phyloP scores from a whole-genome alignment of 2,329 filamentous ascomycete genomes.

The Paecilomyces fulvus region DNA sequence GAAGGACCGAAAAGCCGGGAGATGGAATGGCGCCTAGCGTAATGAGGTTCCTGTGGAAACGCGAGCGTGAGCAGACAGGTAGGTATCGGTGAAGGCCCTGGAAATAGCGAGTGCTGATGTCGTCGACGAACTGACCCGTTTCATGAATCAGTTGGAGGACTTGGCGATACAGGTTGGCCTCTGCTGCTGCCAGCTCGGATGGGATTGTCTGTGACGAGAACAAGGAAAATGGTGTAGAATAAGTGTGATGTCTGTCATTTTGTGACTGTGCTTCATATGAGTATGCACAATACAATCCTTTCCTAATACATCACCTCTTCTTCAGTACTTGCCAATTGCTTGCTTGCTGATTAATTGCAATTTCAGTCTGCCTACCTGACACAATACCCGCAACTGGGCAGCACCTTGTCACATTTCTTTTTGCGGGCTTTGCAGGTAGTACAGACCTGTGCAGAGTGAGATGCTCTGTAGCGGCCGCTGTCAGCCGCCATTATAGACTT shows the following conservation, averaged over 20 bases:
- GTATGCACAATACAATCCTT: neutral
- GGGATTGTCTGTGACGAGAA: neutral
- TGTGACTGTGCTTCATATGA: no score
- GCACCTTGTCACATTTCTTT: slow-evolving; percentile 4
- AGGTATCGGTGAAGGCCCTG: slow-evolving; percentile 15
- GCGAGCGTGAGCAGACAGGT: slow-evolving; percentile 18
- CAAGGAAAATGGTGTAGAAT: no score
- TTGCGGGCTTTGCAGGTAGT: slow-evolving; percentile 4
- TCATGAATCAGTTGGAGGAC: slow-evolving; percentile 3
- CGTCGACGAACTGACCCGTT: slow-evolving; percentile 13
- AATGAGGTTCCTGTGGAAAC: slow-evolving; percentile 16
- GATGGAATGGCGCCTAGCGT: slow-evolving; percentile 7
- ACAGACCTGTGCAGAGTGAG: neutral
- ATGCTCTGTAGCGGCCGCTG: neutral
- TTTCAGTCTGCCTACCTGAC: neutral
- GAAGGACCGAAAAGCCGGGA: slow-evolving; percentile 15
- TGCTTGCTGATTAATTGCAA: no score
- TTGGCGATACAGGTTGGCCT: neutral
- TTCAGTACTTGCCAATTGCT: neutral
- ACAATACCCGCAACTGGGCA: slow-evolving; percentile 4
- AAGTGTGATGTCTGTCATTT: no score
- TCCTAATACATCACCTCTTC: neutral
- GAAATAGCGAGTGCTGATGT: slow-evolving; percentile 21
- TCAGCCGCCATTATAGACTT: neutral
- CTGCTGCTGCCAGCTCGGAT: neutral